Evolutionary conservation across 345 rosid species (phyloP), one percentile per base, ranked within the genome.

Genomic region (Nephelium lappaceum): DNA sequence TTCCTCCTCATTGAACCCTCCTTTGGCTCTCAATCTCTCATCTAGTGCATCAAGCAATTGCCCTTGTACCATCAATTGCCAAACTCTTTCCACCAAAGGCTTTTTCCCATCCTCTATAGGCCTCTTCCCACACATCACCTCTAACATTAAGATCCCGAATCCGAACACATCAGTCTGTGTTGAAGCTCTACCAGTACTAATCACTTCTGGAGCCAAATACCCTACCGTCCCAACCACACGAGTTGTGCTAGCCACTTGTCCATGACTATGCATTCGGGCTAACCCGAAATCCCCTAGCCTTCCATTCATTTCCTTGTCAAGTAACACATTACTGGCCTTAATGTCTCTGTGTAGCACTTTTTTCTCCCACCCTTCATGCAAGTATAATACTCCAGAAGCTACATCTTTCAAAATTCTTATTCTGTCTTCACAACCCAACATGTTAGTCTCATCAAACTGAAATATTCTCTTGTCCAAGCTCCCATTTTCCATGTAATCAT

Each of bases 401-500:
- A 92, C 97, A 58, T 94, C 89, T 76, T 88, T 88, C 31, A 92
- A 81, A 25, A 91, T 86, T 61, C 80, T 83, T 0, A 89, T 79
- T 53, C 98, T 88, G 18, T 89, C 93, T 74, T 82, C 84, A 39
- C 79, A 90, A 4, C 86, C 84, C 82, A 87, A 78, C 72, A 80
- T 77, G 69, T 63, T 78, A 23, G 14, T 81, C 61, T 71, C 88
- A 24, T 87, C 91, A 11, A 77, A 71, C 16, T 90, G 89, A 43
- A 87, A 90, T 6, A 91, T 77, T 86, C 87, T 78, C 60, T 79
- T 75, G 78, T 93, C 97, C 71, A 91, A 86, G 73, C 95, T 92
- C 38, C 98, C 94, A 73, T 90, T 95, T 79, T 88, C 94, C 94
- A 89, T 89, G 79, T 90, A 95, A 85, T 89, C 98, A 81, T 92